Evolutionary conservation across 2,329 filamentous ascomycete genomes (phyloP).

Genomic region (Fusarium veterinarium): DNA sequence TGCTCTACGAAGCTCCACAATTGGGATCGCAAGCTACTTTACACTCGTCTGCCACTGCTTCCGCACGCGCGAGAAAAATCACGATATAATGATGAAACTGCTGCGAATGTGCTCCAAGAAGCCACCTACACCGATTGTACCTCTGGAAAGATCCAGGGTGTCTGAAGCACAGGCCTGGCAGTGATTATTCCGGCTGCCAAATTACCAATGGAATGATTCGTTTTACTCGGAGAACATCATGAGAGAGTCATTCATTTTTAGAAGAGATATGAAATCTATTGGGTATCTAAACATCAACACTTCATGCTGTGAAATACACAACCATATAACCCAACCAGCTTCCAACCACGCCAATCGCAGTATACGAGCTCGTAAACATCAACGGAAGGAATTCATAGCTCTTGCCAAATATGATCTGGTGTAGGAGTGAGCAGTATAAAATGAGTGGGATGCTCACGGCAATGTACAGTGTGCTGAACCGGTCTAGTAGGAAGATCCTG

Average conservation of each 20-base stretch:
- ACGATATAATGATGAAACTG: background rate
- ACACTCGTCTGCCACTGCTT: background rate
- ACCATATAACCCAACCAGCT: conserved; percentile 96
- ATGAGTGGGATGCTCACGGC: conserved; percentile 90
- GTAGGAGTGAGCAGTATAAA: conserved; percentile 85
- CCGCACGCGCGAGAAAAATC: background rate
- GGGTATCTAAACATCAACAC: conserved; percentile 39
- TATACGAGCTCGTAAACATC: conserved; percentile 97
- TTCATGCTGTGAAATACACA: conserved; percentile 79
- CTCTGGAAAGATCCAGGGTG: background rate
- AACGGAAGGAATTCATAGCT: conserved; percentile 90
- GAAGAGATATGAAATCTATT: conserved; percentile 26
- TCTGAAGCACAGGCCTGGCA: background rate
- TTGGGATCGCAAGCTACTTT: background rate
- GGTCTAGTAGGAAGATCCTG: conserved; percentile 90
- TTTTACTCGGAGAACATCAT: background rate
- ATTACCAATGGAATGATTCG: background rate
- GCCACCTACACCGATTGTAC: background rate
- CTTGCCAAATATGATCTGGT: conserved; percentile 84
- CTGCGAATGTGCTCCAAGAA: background rate
- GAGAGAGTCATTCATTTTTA: background rate
- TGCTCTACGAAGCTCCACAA: conserved; percentile 46
- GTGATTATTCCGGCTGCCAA: background rate
- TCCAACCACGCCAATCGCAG: conserved; percentile 91
- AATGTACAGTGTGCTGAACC: conserved; percentile 91